A percentile compares a stretch with the other conserved stretches of the same genome.
phyloP scores from a whole-genome alignment of 176 grass and related monocot genomes.

The Zoysia pacifica region DNA sequence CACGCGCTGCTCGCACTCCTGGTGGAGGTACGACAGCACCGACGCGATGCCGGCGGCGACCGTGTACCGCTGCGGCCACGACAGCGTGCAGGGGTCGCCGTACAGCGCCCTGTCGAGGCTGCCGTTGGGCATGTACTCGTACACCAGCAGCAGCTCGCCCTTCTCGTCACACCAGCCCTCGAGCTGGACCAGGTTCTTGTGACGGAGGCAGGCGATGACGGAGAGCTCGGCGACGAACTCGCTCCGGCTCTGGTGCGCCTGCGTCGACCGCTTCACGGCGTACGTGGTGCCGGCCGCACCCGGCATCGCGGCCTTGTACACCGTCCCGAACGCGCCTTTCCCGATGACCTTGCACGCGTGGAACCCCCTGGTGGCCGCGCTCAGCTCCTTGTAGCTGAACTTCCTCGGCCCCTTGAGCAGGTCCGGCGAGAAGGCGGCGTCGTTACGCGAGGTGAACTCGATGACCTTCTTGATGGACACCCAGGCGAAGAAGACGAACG shows the following conservation, averaged over 20 bases:
- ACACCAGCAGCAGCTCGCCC: constrained; percentile 77
- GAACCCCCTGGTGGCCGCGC: constrained; percentile 71
- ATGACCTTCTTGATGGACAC: constrained; percentile 56
- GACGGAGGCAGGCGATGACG: constrained; percentile 78
- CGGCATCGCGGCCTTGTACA: constrained; percentile 69
- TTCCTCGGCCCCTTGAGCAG: constrained; percentile 74
- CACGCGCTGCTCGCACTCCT: constrained; percentile 86
- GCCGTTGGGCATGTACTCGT: constrained; percentile 93
- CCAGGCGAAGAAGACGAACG: constrained; percentile 65
- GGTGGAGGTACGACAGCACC: constrained; percentile 79
- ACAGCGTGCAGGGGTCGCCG: constrained; percentile 57
- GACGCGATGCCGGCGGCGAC: constrained; percentile 73
- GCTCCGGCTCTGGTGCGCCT: constrained; percentile 69
- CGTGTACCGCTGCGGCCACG: constrained; percentile 64
- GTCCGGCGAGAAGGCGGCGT: constrained; percentile 43
- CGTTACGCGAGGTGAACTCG: constrained; percentile 37
- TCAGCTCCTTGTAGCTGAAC: constrained; percentile 87
- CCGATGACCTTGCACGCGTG: constrained; percentile 68
- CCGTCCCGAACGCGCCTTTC: constrained; percentile 82
- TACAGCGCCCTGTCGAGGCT: constrained; percentile 81
- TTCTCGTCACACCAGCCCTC: constrained; percentile 86
- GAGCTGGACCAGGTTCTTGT: constrained; percentile 88
- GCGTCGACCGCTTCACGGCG: constrained; percentile 85
- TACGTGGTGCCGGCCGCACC: constrained; percentile 6
- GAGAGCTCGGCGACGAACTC: constrained; percentile 87